phyloP scores from a whole-genome alignment of 2,329 filamentous ascomycete genomes.

The Dothideomycetes sp. region DNA sequence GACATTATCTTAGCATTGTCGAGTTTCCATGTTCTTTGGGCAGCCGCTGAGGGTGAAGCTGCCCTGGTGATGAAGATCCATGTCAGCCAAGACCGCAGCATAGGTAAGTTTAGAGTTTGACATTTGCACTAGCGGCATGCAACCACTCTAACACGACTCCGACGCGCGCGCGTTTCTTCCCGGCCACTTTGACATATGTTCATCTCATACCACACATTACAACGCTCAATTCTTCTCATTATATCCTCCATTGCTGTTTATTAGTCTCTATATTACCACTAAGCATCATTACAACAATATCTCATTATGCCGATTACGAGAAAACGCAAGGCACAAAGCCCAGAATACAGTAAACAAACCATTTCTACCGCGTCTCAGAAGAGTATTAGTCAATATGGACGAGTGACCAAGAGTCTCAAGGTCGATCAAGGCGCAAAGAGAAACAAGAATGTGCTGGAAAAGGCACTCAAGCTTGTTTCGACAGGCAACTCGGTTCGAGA shows the following conservation, averaged over 20 bases:
- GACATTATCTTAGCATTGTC: no score
- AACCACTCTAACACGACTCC: neutral
- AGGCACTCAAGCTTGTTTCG: neutral
- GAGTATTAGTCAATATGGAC: slow-evolving; percentile 5
- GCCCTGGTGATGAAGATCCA: no score
- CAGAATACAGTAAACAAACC: slow-evolving; percentile 4
- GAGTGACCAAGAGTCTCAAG: slow-evolving; percentile 4
- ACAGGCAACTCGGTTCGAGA: no score
- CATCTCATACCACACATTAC: neutral
- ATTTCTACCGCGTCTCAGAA: slow-evolving; percentile 2
- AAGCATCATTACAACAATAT: neutral
- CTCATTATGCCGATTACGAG: slow-evolving; percentile 8
- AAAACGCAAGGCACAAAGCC: slow-evolving; percentile 8
- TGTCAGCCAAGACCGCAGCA: neutral
- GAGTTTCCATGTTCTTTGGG: no score
- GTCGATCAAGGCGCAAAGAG: slow-evolving; percentile 3
- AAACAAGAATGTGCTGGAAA: neutral
- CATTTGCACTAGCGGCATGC: neutral
- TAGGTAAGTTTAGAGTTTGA: neutral
- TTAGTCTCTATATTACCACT: neutral
- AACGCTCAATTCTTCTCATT: neutral
- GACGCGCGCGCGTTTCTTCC: neutral
- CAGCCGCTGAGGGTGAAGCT: no score
- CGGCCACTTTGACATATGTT: neutral
- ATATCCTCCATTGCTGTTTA: neutral